phyloP scores from a whole-genome alignment of 2,329 filamentous ascomycete species.

The Ophiognomonia clavigignenti-juglandacearum region DNA sequence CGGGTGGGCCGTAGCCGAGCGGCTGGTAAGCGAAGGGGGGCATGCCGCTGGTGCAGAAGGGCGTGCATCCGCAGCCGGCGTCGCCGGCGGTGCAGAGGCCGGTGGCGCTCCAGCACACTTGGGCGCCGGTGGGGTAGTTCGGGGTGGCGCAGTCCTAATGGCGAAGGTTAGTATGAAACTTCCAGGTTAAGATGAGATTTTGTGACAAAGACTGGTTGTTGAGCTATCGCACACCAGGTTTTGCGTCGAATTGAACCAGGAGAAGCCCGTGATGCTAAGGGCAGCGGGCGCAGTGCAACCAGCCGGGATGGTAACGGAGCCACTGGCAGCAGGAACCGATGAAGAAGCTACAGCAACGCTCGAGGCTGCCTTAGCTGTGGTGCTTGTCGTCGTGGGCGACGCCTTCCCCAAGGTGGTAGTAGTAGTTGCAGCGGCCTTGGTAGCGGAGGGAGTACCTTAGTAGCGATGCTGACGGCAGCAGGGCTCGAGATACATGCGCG shows the following conservation, averaged over 20 bases:
- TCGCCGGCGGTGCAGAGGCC: neutral
- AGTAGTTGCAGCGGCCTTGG: neutral
- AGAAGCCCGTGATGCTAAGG: conserved; percentile 1
- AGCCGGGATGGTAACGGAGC: neutral
- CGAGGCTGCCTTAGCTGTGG: neutral
- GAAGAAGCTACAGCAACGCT: neutral
- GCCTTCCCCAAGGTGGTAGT: neutral
- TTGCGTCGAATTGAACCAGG: conserved; percentile 13
- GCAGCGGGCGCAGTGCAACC: neutral
- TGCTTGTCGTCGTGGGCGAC: neutral
- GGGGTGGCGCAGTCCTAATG: conserved; percentile 7
- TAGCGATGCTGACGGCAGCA: neutral
- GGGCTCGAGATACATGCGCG: neutral
- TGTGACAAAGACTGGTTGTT: neutral
- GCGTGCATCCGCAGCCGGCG: conserved; percentile 1
- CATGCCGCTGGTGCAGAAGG: conserved; percentile 6
- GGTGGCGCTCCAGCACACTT: conserved; percentile 9
- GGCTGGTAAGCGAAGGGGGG: conserved; percentile 1
- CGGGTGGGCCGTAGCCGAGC: conserved; percentile 6
- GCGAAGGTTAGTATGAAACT: neutral
- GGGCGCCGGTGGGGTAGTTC: conserved; percentile 3
- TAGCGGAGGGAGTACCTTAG: neutral
- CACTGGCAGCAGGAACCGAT: neutral
- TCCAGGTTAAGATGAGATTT: neutral
- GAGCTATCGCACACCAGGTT: neutral